phyloP scores from a whole-genome alignment of 106 monocot genomes.

The Cymbidium sinense region DNA sequence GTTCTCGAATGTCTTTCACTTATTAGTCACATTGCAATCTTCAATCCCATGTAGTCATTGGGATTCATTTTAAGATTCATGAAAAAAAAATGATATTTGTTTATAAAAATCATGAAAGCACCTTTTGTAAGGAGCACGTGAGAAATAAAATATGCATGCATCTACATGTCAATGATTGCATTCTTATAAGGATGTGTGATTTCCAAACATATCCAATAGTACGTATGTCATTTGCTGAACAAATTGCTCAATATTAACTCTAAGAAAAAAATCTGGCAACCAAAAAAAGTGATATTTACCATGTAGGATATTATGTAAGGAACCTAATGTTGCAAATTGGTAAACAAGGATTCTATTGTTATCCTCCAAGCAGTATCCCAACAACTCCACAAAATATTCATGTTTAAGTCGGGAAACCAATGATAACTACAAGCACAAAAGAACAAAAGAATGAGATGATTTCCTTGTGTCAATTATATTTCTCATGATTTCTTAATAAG shows the following conservation, averaged over 20 bases:
- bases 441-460: background rate
- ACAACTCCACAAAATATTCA: constrained; percentile 59
- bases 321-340: constrained; percentile 73
- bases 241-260: background rate
- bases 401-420: constrained; percentile 71
- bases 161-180: background rate
- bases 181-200: background rate
- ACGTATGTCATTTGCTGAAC: no score
- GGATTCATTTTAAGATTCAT: background rate
- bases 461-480: background rate
- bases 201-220: background rate
- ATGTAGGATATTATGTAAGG: constrained; percentile 77
- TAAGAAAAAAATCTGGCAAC: background rate
- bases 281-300: constrained; percentile 27
- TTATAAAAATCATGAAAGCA: background rate
- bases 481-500: background rate
- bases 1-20: no score
- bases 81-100: background rate
- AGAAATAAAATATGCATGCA: background rate
- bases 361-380: constrained; percentile 81
- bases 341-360: constrained; percentile 69
- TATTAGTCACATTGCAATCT: background rate
- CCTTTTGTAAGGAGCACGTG: background rate
- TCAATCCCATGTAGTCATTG: background rate
- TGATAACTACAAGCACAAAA: constrained; percentile 41